phyloP scores from a whole-genome alignment of 495 filamentous ascomycete genomes.

The Achaetomiella virescens region DNA sequence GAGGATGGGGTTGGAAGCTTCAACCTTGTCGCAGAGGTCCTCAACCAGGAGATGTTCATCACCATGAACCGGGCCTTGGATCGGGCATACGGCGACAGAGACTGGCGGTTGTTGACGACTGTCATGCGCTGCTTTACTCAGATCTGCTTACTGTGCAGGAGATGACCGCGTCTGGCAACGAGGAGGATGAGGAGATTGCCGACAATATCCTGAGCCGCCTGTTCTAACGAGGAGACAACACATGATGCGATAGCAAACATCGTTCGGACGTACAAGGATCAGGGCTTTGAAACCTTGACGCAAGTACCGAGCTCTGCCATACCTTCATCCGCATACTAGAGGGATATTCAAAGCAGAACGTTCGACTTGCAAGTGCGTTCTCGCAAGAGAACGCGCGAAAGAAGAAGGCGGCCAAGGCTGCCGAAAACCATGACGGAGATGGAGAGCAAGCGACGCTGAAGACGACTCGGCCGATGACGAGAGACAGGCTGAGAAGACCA shows the following conservation, averaged over 20 bases:
- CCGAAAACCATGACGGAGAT: slow-evolving; percentile 14
- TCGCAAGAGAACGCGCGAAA: slow-evolving; percentile 59
- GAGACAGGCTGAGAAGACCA: slow-evolving; percentile 56
- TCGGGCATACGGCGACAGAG: slow-evolving; percentile 67
- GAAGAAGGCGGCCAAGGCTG: slow-evolving; percentile 52
- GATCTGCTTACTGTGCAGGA: slow-evolving; percentile 88
- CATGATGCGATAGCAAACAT: slow-evolving; percentile 80
- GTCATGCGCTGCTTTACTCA: slow-evolving; percentile 88
- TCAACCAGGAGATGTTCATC: slow-evolving; percentile 90
- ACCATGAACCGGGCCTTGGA: slow-evolving; percentile 79
- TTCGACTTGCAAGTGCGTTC: slow-evolving; percentile 88
- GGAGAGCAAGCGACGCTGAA: slow-evolving; percentile 44
- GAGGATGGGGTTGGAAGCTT: slow-evolving; percentile 68
- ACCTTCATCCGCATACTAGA: slow-evolving; percentile 91
- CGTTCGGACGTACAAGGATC: slow-evolving; percentile 77
- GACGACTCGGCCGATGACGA: slow-evolving; percentile 74
- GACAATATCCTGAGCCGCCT: slow-evolving; percentile 95
- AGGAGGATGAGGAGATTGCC: slow-evolving; percentile 95
- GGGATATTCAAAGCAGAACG: slow-evolving; percentile 87
- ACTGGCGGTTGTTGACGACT: slow-evolving; percentile 79
- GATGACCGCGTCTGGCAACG: slow-evolving; percentile 76
- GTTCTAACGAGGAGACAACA: slow-evolving; percentile 94
- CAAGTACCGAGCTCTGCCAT: slow-evolving; percentile 83
- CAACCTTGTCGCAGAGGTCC: slow-evolving; percentile 75
- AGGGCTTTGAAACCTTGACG: slow-evolving; percentile 88